Base-by-base conservation (phyloP, 495 filamentous ascomycete genomes). In the Penicillium paradoxum region DNA sequence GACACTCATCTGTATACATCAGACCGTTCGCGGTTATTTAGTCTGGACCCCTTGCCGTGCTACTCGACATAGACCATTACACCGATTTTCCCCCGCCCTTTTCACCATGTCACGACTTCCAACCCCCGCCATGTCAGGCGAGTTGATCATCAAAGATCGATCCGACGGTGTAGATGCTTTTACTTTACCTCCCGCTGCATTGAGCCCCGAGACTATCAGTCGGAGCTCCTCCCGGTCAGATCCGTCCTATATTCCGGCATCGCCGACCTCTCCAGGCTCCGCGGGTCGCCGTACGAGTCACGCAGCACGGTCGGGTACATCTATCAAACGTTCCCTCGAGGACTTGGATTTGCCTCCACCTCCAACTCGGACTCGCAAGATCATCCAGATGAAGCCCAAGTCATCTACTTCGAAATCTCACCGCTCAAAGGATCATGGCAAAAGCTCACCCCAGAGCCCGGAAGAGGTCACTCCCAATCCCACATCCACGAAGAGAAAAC, bases 331-430 rank as follows among this genome's bases (percentile, higher is more conserved):
- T 8, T 67, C 73, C 1, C 64, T 71, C 32, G 72, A 78, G 18
- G 74, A 81, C 22, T 91, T 95, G 61, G 81, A 86, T 15, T 79
- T 98, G 4, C 93, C 93, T 18, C 93, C 95, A 3, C 93, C 93
- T 14, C 93, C 93, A 0, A 95, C 91, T 11, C 78, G 93, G 43
- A 88, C 90, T 25, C 83, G 95, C 57, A 97, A 91, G 74, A 97
- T 98, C 64, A 97, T 97, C 44, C 93, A 97, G 71, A 96, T 98
- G 93, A 95, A 95, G 67, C 76, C 70, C 10, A 79, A 76, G 56
- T 41, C 69, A 0, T 64, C 62, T 9, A 27, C 60, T 7, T 57
- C 53, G 17, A 74, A 69, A 47, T 49, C 65, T 0, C 25, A 63
- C 7, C 66, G 54, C 34, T 46, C 62, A 15, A 69, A 67, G 36